Percentiles rank a stretch among this genome's conserved stretches.
Conservation (phyloP, 148 eudicot species). For the Rhododendron griersonianum region DNA sequence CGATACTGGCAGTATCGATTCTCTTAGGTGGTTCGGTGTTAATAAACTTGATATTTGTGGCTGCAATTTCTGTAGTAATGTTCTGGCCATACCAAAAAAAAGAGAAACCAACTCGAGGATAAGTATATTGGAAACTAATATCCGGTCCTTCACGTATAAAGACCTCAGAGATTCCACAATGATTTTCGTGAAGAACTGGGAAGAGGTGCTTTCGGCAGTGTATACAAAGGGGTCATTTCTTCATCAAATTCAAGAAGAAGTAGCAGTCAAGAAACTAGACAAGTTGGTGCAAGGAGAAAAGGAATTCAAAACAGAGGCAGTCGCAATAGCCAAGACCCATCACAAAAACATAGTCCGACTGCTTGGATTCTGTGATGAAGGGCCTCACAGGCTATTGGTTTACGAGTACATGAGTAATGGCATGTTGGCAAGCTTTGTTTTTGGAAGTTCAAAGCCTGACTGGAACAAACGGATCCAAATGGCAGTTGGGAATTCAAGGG, state of each 20-base stretch:
- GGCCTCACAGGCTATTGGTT: conserved; percentile 15
- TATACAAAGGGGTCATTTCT: no score
- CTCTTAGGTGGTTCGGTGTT: conserved; percentile 15
- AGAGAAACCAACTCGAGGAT: background rate
- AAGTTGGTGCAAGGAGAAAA: conserved; percentile 13
- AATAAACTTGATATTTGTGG: conserved; percentile 10
- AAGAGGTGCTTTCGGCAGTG: conserved; percentile 21
- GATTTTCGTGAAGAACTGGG: conserved; percentile 24
- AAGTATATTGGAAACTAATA: background rate
- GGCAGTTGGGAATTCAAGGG: background rate
- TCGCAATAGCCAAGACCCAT: conserved; percentile 22
- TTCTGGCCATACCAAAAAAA: conserved; percentile 8
- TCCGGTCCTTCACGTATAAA: conserved; percentile 19
- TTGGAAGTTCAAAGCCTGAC: conserved; percentile 10
- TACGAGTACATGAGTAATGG: conserved; percentile 18
- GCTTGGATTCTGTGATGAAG: conserved; percentile 26
- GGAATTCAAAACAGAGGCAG: conserved; percentile 19
- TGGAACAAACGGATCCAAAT: conserved; percentile 21
- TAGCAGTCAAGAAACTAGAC: conserved; percentile 15
- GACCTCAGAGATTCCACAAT: conserved; percentile 19
- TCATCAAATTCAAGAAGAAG: no score
- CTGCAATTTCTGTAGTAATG: background rate
- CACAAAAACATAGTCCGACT: conserved; percentile 26
- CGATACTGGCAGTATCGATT: conserved; percentile 9
- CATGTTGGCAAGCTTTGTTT: conserved; percentile 9